A percentile compares a stretch with the other conserved stretches of the same genome.
Evolutionary conservation across 1,139 yeast genomes (phyloP).

Genomic region (Debaryomyces coudertii): DNA sequence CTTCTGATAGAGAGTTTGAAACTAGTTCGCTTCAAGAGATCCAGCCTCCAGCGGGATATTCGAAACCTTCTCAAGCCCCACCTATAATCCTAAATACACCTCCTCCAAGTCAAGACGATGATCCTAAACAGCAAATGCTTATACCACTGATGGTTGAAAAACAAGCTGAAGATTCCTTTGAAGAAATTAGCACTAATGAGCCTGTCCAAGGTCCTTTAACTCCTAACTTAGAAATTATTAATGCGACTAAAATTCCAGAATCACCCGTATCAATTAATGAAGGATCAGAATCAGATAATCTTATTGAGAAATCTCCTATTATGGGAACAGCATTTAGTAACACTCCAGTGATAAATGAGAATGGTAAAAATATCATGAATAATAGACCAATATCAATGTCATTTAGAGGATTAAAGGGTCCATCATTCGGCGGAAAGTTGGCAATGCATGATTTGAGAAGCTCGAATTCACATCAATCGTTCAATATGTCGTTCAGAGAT

Average conservation of each 20-base stretch:
- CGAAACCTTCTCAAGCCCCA: not conserved
- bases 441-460: constrained; percentile 33
- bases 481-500: constrained; percentile 38
- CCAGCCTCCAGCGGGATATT: not conserved
- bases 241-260: constrained; percentile 12
- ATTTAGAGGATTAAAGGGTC: constrained; percentile 63
- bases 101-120: constrained; percentile 14
- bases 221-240: constrained; percentile 19
- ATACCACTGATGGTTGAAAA: not conserved
- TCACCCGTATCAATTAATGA: constrained; percentile 19
- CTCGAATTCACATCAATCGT: constrained; percentile 49
- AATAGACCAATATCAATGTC: constrained; percentile 68
- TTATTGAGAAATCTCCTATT: constrained; percentile 26
- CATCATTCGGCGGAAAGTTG: constrained; percentile 49
- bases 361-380: constrained; percentile 20
- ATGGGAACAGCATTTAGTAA: constrained; percentile 23
- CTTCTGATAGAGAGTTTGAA: not conserved
- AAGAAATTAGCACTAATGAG: not conserved
- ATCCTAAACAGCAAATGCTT: not conserved
- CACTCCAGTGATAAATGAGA: constrained; percentile 15
- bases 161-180: not conserved
- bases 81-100: constrained; percentile 11
- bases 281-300: constrained; percentile 17
- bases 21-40: constrained; percentile 6
- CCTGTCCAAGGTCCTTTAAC: constrained; percentile 14